These are phyloP conservation scores for Microbotryum saponariae DNA, from an alignment of 1,284 basidiomycete genomes.

Conservation along the genomic window DNA sequence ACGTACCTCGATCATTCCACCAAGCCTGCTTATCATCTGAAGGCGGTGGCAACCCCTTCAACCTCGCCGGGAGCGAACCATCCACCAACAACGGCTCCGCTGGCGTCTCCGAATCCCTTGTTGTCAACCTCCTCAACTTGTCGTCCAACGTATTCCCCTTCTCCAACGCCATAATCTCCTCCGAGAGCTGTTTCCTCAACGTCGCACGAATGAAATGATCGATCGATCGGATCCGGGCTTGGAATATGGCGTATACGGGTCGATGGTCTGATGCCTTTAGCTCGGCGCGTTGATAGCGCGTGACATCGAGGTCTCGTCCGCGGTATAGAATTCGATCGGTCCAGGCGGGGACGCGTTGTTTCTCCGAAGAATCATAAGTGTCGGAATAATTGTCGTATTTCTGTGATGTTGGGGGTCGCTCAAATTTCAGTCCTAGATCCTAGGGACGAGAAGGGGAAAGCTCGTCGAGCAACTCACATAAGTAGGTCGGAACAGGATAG, in stretches of 20 bases:
- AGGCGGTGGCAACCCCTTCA: slow-evolving; percentile 58
- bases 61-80: not conserved
- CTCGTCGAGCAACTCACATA: slow-evolving; percentile 34
- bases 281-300: slow-evolving; percentile 56
- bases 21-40: slow-evolving; percentile 64
- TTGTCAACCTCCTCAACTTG: slow-evolving; percentile 32
- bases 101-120: slow-evolving; percentile 26
- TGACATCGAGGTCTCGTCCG: slow-evolving; percentile 48
- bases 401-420: not conserved
- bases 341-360: slow-evolving; percentile 94
- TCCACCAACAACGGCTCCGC: not conserved
- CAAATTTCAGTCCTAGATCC: no score
- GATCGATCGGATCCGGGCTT: slow-evolving; percentile 65
- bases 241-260: slow-evolving; percentile 82
- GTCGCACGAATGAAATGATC: slow-evolving; percentile 65
- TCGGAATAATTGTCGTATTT: slow-evolving; percentile 52
- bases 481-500: slow-evolving; percentile 77
- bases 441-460: not conserved
- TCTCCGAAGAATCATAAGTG: slow-evolving; percentile 90
- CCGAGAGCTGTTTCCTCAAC: slow-evolving; percentile 53
- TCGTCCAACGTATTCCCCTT: slow-evolving; percentile 24
- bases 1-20: slow-evolving; percentile 64
- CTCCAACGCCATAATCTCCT: slow-evolving; percentile 41
- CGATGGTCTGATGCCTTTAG: slow-evolving; percentile 86
- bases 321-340: slow-evolving; percentile 90